These are phyloP conservation scores for Aspergillus sclerotioniger DNA, from an alignment of 495 filamentous ascomycete species.

Conservation along the genomic window DNA sequence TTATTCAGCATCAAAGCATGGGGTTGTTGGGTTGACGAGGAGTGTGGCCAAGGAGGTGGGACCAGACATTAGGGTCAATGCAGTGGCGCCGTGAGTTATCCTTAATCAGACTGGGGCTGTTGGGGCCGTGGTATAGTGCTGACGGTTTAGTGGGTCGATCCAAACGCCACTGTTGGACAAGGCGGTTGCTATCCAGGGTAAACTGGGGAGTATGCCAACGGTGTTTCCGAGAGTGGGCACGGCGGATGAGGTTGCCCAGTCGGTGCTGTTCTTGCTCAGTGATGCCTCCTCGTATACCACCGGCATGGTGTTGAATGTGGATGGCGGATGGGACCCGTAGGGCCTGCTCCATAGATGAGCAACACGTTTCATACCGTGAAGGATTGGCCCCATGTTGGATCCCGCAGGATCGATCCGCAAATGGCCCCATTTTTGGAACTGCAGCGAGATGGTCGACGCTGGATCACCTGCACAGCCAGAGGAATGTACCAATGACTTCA, in stretches of 20 bases:
- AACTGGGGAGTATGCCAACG: slow-evolving; percentile 31
- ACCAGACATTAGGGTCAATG: slow-evolving; percentile 57
- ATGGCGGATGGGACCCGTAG: slow-evolving; percentile 40
- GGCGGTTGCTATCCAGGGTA: slow-evolving; percentile 34
- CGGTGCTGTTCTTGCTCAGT: slow-evolving; percentile 56
- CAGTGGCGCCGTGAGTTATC: slow-evolving; percentile 49
- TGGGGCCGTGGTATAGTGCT: too few species aligned
- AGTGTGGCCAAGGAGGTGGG: slow-evolving; percentile 59
- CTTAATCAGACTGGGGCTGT: neutral
- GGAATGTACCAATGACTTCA: slow-evolving; percentile 7
- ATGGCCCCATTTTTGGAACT: neutral
- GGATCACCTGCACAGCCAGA: slow-evolving; percentile 15
- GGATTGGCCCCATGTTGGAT: neutral
- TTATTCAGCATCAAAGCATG: slow-evolving; percentile 59
- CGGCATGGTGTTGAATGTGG: slow-evolving; percentile 40
- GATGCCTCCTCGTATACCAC: slow-evolving; percentile 57
- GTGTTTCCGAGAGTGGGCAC: slow-evolving; percentile 44
- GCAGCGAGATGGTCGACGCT: neutral
- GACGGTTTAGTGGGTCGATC: slow-evolving; percentile 46
- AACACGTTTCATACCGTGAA: neutral
- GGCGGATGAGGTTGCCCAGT: slow-evolving; percentile 50
- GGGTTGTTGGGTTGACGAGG: slow-evolving; percentile 57
- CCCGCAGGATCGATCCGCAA: neutral
- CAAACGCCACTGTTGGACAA: slow-evolving; percentile 51
- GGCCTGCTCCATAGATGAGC: neutral